These are phyloP conservation scores for Nitzschia sp. DNA, from an alignment of 108 stramenopile species.

Conservation along the genomic window DNA sequence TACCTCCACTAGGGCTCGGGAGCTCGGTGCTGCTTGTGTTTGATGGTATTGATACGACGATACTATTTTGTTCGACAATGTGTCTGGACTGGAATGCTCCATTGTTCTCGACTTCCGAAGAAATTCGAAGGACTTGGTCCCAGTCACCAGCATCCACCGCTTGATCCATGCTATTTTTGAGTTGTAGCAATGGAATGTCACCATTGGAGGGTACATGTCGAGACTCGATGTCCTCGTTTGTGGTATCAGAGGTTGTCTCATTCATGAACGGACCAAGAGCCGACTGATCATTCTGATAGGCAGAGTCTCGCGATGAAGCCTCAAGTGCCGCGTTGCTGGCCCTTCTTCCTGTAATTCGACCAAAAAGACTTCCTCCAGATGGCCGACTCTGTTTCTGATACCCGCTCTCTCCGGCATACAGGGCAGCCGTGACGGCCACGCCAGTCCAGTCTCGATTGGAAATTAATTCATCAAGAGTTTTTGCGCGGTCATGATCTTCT, in stretches of 20 bases:
- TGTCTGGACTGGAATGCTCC: background rate
- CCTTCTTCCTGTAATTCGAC: background rate
- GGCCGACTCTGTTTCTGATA: background rate
- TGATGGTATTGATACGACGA: background rate
- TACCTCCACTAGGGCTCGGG: background rate
- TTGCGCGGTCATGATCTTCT: slow-evolving; percentile 31
- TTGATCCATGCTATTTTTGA: slow-evolving; percentile 22
- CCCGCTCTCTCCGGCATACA: slow-evolving; percentile 38
- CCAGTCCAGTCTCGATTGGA: slow-evolving; percentile 35
- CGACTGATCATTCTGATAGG: background rate
- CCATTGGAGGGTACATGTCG: background rate
- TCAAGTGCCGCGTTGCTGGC: background rate
- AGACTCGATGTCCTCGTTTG: background rate
- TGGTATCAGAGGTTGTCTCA: background rate
- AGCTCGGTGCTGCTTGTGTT: background rate
- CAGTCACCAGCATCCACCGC: slow-evolving; percentile 23
- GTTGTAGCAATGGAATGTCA: background rate
- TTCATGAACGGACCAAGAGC: background rate
- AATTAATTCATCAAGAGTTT: slow-evolving; percentile 27
- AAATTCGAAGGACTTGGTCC: slow-evolving; percentile 17
- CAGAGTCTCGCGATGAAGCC: background rate
- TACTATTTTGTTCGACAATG: background rate
- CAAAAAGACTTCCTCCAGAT: background rate
- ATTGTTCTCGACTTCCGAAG: slow-evolving; percentile 21
- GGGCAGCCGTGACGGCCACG: slow-evolving; percentile 35